Evolutionary conservation across 2,329 filamentous ascomycete genomes (phyloP), one percentile per base, ranked within the genome.

Genomic region (Alternaria panax): DNA sequence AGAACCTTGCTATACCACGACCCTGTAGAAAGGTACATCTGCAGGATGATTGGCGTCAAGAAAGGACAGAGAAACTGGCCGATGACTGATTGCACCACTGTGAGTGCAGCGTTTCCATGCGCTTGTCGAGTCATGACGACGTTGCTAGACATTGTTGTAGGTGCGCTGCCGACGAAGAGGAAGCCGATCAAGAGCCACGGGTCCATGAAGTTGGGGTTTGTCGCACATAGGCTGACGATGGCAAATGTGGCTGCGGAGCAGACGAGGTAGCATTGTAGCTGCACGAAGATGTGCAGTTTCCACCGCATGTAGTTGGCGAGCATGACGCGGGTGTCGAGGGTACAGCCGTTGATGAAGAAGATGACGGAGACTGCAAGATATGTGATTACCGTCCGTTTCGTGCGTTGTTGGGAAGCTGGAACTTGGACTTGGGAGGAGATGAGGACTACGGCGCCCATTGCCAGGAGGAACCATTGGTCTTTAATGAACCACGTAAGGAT

Each of bases 141-240:
- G 72, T 92, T 92, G 45, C 87, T 90, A 7, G 88, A 85, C 68
- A 92, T 90, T 0, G 90, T 92, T 0, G 90, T 92, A 1, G 90
- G 89, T 5, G 90, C 85, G 69, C 86, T 89, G n/a, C 87, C 84
- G 2, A 87, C 82, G 38, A 90, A 85, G 3, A 91, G 82, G 73
- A 91, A 86, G 9, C 90, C 90, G 3, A 90, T 84, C 28, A 92
- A 78, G 40, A 92, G 82, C 57, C 87, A 86, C 0, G 85, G 81
- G 54, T 90, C 87, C 70, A 91, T 88, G 22, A 83, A 84, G 1
- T 73, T 63, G 24, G 77, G 79, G 30, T 81, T 80, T 4, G 78
- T 83, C 7, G 84, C 78, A 51, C 83, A 82, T 1, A 85, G 77
- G 46, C 85, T 85, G 16, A 85, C 83, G 20, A 86, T 73, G 8